These are phyloP conservation scores for Paspalum notatum DNA, from an alignment of 176 grass and related monocot species.

Conservation along the genomic window DNA sequence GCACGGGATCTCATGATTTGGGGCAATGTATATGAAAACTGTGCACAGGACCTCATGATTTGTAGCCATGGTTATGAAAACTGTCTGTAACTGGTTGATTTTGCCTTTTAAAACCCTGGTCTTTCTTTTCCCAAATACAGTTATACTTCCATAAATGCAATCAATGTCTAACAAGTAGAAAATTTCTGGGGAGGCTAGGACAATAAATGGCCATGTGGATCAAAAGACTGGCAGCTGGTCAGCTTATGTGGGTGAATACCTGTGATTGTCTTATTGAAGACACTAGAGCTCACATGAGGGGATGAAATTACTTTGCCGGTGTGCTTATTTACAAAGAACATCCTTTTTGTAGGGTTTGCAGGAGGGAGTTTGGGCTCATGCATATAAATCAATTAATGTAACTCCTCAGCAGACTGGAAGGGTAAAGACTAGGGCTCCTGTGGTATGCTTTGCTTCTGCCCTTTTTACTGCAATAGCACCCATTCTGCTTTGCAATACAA, in stretches of 20 bases:
- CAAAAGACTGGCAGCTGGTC: neutral
- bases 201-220: neutral
- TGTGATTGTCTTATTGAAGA: conserved; percentile 7
- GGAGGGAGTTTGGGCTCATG: conserved; percentile 27
- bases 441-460: conserved; percentile 41
- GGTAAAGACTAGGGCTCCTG: conserved; percentile 43
- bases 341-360: conserved; percentile 41
- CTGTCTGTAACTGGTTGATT: neutral
- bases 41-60: no score
- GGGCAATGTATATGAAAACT: no score
- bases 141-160: neutral
- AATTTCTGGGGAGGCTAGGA: neutral
- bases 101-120: neutral
- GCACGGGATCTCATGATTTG: no score
- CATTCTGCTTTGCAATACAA: conserved; percentile 14
- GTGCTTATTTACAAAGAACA: conserved; percentile 12
- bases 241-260: neutral
- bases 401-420: conserved; percentile 22
- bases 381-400: conserved; percentile 28
- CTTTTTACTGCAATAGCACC: neutral
- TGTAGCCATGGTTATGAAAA: neutral
- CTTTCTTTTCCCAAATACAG: neutral
- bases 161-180: neutral
- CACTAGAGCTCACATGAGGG: neutral
- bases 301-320: neutral